Evolutionary conservation across 768 basidiomycete species (phyloP), one percentile per base, ranked within the genome.

Genomic region (Russula sp.): DNA sequence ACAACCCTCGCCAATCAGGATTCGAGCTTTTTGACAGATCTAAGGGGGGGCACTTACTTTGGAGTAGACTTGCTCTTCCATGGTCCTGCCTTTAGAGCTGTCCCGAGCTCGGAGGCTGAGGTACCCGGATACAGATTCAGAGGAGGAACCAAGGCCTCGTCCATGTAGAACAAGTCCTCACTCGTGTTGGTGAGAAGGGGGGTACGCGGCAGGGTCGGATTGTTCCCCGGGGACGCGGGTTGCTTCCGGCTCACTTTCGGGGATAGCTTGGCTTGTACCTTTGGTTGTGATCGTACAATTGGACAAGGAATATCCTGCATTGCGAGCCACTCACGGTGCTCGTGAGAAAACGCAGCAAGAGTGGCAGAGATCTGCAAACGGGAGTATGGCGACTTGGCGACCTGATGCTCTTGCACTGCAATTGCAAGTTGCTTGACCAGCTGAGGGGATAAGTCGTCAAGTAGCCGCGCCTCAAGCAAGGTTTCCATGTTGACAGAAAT

Each of bases 131-230:
- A 60, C 11, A 70, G 52, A 13, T 66, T 70, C 18, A 74, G 64
- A 3, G 72, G 51, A 7, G 72, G 73, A 1, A 74, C 69, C 9
- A 68, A 65, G 4, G 79, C 73, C 53, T 90, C 89, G 68, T 95
- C 93, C 91, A 95, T 94, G 7, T 76, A 70, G 68, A 96, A 94
- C 35, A 94, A 78, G 54, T 90, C 93, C 59, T 92, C 84, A 3
- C 81, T 71, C 4, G 77, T 34, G 70, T 71, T 46, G 58, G 49
- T 47, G 58, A 63, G 60, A 25, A 66, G 67, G 53, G 65, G 69
- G 7, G 67, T 67, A 18, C 52, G 65, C 41, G 56, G 50, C 63
- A 72, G 5, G 55, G 65, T 45, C 18, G 73, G 73, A 65, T 74
- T 67, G 57, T 45, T 52, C 63, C 69, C 46, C 41, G 69, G 63